Conservation (phyloP, 768 basidiomycete genomes). For the Amanita molliuscula region DNA sequence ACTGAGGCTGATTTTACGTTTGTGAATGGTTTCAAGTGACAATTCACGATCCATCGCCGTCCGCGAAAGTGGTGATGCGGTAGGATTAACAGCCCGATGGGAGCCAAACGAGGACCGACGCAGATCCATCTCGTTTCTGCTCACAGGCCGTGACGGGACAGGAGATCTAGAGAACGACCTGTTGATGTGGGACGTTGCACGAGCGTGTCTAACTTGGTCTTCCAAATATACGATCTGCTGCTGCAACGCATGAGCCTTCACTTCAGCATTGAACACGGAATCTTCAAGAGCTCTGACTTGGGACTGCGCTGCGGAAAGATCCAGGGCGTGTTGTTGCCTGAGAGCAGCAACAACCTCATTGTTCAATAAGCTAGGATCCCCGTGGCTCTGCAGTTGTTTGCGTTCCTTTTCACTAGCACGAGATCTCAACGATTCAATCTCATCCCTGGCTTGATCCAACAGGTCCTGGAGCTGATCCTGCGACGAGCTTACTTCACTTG, state of each 20-base stretch:
- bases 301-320: slow-evolving; percentile 71
- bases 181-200: slow-evolving; percentile 29
- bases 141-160: slow-evolving; percentile 34
- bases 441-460: slow-evolving; percentile 52
- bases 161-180: slow-evolving; percentile 35
- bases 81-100: slow-evolving; percentile 26
- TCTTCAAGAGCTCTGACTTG: slow-evolving; percentile 72
- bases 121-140: slow-evolving; percentile 25
- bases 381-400: slow-evolving; percentile 42
- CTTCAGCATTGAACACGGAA: slow-evolving; percentile 62
- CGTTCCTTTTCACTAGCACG: slow-evolving; percentile 57
- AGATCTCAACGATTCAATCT: slow-evolving; percentile 58
- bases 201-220: slow-evolving; percentile 47
- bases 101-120: slow-evolving; percentile 29
- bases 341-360: slow-evolving; percentile 65
- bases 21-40: slow-evolving; percentile 68
- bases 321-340: slow-evolving; percentile 68
- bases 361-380: slow-evolving; percentile 47
- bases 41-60: slow-evolving; percentile 61
- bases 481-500: slow-evolving; percentile 2
- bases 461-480: slow-evolving; percentile 57
- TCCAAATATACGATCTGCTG: slow-evolving; percentile 57
- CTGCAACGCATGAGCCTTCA: slow-evolving; percentile 54
- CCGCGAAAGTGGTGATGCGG: slow-evolving; percentile 34
- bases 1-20: slow-evolving; percentile 72